Percentiles rank a stretch among this genome's conserved stretches.
Evolutionary conservation across 2,329 filamentous ascomycete genomes (phyloP).

Genomic region (Gnomoniopsis smithogilvyi): DNA sequence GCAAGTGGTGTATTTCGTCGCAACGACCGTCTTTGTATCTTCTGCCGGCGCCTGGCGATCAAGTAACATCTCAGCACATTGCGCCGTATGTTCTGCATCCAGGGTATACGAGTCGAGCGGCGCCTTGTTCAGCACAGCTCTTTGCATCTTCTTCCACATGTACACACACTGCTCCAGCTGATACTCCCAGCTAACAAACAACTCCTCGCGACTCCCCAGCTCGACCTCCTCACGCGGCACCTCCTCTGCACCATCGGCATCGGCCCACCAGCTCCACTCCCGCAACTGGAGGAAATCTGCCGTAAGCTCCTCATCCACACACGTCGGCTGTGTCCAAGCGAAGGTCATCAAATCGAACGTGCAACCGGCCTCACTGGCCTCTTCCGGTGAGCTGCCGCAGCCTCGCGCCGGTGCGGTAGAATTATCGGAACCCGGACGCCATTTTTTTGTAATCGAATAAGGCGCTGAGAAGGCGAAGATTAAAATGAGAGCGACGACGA

Average conservation of each 20-base stretch:
- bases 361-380: constrained; percentile 1
- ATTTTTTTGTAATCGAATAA: not conserved
- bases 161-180: constrained; percentile 1
- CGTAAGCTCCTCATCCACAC: constrained; percentile 12
- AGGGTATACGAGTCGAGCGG: constrained; percentile 1
- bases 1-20: not conserved
- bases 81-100: not conserved
- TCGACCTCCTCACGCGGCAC: not conserved
- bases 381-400: constrained; percentile 1
- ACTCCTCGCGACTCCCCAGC: not conserved
- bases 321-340: constrained; percentile 20
- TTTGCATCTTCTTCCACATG: constrained; percentile 3
- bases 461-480: not conserved
- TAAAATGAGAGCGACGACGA: not conserved
- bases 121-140: not conserved
- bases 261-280: not conserved
- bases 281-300: not conserved
- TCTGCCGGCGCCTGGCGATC: not conserved
- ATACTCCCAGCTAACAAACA: not conserved
- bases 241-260: not conserved
- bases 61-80: not conserved
- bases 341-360: constrained; percentile 15
- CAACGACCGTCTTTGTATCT: not conserved
- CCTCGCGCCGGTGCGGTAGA: not conserved
- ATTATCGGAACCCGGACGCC: not conserved